phyloP scores from a whole-genome alignment of 345 rosid genomes.

The Hirschfeldia incana region DNA sequence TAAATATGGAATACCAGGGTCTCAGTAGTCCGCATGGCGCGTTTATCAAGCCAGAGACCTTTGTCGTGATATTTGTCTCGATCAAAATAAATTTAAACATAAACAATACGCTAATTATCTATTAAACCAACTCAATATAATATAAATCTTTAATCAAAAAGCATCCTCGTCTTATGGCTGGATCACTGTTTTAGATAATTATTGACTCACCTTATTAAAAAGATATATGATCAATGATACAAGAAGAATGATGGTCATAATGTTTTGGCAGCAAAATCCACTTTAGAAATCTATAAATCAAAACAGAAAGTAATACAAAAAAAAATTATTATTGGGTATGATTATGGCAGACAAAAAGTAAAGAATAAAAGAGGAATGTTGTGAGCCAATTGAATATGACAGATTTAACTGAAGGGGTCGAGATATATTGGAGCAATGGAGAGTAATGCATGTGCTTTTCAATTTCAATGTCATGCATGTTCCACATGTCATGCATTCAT shows the following conservation, averaged over 20 bases:
- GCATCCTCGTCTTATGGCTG: conserved; percentile 29
- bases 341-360: conserved; percentile 46
- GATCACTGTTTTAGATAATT: conserved; percentile 32
- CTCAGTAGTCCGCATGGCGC: conserved; percentile 32
- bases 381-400: conserved; percentile 28
- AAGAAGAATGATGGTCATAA: conserved; percentile 39
- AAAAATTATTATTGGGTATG: conserved; percentile 26
- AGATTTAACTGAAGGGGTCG: conserved; percentile 25
- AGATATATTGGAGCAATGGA: conserved; percentile 17
- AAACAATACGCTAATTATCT: neutral
- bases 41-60: conserved; percentile 28
- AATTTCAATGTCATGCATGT: conserved; percentile 40
- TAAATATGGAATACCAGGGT: conserved; percentile 14
- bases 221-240: neutral
- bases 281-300: conserved; percentile 15
- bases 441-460: conserved; percentile 34
- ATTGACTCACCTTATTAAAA: conserved; percentile 11
- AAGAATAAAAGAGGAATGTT: conserved; percentile 38
- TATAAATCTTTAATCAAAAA: conserved; percentile 12
- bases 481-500: conserved; percentile 33
- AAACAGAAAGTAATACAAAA: conserved; percentile 14
- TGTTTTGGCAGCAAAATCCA: conserved; percentile 41
- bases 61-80: conserved; percentile 31
- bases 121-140: conserved; percentile 7
- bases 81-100: neutral